Percentiles rank a stretch among this genome's conserved stretches.
These are phyloP conservation scores for Phlyctochytrium bullatum DNA, from an alignment of 192 early-diverging fungal genomes.

Conservation along the genomic window DNA sequence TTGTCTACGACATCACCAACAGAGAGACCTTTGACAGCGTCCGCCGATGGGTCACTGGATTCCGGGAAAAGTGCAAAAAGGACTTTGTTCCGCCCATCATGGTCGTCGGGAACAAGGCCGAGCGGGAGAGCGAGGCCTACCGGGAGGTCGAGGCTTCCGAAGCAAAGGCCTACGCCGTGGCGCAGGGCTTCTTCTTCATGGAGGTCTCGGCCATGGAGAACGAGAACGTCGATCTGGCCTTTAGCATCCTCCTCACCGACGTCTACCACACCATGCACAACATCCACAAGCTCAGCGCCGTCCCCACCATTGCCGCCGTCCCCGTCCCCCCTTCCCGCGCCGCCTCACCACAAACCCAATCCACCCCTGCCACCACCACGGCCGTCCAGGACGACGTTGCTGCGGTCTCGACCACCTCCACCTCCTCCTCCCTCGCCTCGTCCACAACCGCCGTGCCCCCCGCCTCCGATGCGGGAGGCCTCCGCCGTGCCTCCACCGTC, in stretches of 20 bases:
- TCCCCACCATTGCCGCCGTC: background rate
- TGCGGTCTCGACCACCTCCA: background rate
- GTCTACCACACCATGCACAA: constrained; percentile 23
- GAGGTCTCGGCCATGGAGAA: constrained; percentile 27
- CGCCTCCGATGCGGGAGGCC: background rate
- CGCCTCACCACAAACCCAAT: background rate
- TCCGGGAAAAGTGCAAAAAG: constrained; percentile 98
- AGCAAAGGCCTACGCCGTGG: constrained; percentile 35
- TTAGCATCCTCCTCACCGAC: constrained; percentile 33
- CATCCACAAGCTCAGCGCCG: background rate
- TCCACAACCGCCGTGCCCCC: background rate
- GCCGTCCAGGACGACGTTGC: no score
- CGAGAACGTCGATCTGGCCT: constrained; percentile 34
- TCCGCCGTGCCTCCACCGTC: background rate
- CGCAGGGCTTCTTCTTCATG: constrained; percentile 37
- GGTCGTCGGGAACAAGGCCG: constrained; percentile 98
- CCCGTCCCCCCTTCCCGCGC: background rate
- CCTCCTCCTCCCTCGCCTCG: background rate
- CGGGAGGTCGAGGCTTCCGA: constrained; percentile 27
- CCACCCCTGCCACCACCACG: background rate
- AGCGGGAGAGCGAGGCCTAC: constrained; percentile 30
- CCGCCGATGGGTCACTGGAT: constrained; percentile 98
- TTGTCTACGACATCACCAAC: constrained; percentile 98
- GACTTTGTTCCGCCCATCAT: constrained; percentile 98
- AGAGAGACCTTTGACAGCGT: constrained; percentile 93